Percentiles rank a stretch among this genome's conserved stretches.
Evolutionary conservation across 2,329 filamentous ascomycete species (phyloP).

Genomic region (Aspergillus floridensis): DNA sequence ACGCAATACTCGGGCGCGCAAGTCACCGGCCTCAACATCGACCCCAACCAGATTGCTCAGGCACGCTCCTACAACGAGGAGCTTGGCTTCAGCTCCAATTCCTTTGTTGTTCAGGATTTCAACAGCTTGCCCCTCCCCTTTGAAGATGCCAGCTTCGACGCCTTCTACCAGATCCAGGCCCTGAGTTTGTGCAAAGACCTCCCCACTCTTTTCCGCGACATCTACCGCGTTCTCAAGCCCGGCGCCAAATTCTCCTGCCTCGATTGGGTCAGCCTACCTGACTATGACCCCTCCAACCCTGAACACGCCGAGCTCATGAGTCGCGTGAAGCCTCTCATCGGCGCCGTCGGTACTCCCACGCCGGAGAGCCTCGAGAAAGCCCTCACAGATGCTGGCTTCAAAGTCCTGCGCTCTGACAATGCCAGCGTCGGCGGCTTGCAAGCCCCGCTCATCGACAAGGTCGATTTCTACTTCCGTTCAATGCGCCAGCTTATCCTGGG

Average conservation of each 20-base stretch:
- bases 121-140: constrained; percentile 54
- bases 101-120: constrained; percentile 52
- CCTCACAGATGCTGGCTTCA: constrained; percentile 49
- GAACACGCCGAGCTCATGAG: constrained; percentile 53
- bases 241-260: constrained; percentile 52
- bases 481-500: constrained; percentile 51
- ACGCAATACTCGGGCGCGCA: constrained; percentile 47
- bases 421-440: constrained; percentile 53
- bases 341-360: constrained; percentile 55
- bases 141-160: constrained; percentile 50
- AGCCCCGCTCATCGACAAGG: constrained; percentile 54
- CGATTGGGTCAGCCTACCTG: constrained; percentile 55
- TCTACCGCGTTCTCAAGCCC: constrained; percentile 51
- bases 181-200: constrained; percentile 54
- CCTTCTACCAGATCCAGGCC: constrained; percentile 59
- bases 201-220: constrained; percentile 47
- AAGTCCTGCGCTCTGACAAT: constrained; percentile 50
- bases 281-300: constrained; percentile 48
- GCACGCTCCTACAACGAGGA: constrained; percentile 46
- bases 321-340: constrained; percentile 55
- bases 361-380: constrained; percentile 48
- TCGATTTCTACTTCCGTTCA: constrained; percentile 55
- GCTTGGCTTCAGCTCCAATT: constrained; percentile 44
- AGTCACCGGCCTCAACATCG: constrained; percentile 55
- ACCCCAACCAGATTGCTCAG: constrained; percentile 53